phyloP scores from a whole-genome alignment of 805 yeast species.

The Saturnispora galanensis region DNA sequence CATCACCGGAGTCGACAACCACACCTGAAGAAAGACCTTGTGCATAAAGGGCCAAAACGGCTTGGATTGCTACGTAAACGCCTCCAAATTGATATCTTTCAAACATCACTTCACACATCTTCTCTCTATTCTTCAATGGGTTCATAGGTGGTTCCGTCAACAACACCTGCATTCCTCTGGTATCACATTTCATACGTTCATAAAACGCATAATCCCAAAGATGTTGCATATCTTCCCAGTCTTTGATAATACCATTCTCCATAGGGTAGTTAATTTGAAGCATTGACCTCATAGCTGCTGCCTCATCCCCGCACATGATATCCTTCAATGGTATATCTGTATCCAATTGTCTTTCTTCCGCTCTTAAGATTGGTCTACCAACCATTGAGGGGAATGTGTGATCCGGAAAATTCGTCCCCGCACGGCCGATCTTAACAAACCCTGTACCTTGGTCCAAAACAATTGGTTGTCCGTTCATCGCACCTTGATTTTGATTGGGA shows the following conservation, averaged over 20 bases:
- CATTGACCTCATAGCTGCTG: slow-evolving; percentile 79
- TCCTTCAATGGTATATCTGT: slow-evolving; percentile 77
- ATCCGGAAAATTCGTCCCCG: slow-evolving; percentile 95
- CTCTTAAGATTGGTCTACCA: slow-evolving; percentile 93
- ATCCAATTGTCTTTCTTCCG: slow-evolving; percentile 66
- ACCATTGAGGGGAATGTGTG: slow-evolving; percentile 95
- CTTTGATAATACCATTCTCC: slow-evolving; percentile 96
- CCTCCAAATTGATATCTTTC: slow-evolving; percentile 87
- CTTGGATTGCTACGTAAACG: slow-evolving; percentile 92
- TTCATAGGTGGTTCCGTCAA: slow-evolving; percentile 98
- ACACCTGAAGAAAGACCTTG: slow-evolving; percentile 96
- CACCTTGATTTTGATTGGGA: neutral
- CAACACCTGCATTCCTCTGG: slow-evolving; percentile 67
- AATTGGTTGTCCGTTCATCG: slow-evolving; percentile 17
- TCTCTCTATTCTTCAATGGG: slow-evolving; percentile 81
- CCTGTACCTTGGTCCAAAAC: slow-evolving; percentile 99
- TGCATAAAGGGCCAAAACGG: slow-evolving; percentile 94
- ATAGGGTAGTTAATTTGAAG: slow-evolving; percentile 93
- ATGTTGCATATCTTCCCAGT: slow-evolving; percentile 99
- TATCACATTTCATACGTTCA: slow-evolving; percentile 75
- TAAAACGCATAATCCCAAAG: slow-evolving; percentile 96
- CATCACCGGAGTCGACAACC: slow-evolving; percentile 97
- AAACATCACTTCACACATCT: slow-evolving; percentile 88
- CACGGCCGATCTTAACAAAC: slow-evolving; percentile 93
- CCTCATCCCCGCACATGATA: slow-evolving; percentile 97